phyloP scores from a whole-genome alignment of 345 rosid species.

The Boechera divaricarpa region DNA sequence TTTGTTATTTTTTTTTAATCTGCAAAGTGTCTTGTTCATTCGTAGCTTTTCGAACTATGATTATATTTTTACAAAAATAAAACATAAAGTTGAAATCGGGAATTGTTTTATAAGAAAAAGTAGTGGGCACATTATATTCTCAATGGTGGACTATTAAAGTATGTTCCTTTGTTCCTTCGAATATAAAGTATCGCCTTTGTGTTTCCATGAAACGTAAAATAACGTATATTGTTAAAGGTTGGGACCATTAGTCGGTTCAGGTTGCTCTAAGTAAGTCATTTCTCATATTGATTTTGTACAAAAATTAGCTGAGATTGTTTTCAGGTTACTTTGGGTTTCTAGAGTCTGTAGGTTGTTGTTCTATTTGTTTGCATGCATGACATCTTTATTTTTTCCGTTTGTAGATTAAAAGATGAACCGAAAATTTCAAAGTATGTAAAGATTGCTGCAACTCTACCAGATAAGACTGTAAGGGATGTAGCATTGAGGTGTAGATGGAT shows the following conservation, averaged over 20 bases:
- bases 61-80: not conserved
- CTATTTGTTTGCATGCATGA: constrained; percentile 7
- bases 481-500: constrained; percentile 96
- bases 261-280: not conserved
- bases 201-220: constrained; percentile 20
- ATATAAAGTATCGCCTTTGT: constrained; percentile 36
- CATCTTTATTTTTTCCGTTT: not conserved
- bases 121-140: constrained; percentile 43
- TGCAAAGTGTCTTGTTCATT: constrained; percentile 25
- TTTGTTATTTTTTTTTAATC: not conserved
- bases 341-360: constrained; percentile 9
- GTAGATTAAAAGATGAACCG: constrained; percentile 75
- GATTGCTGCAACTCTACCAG: constrained; percentile 81
- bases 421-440: constrained; percentile 82
- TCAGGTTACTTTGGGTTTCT: not conserved
- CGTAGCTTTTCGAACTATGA: constrained; percentile 34
- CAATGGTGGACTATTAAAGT: constrained; percentile 44
- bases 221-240: not conserved
- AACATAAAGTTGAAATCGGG: constrained; percentile 14
- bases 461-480: constrained; percentile 95
- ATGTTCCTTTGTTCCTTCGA: constrained; percentile 38
- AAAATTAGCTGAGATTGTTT: not conserved
- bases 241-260: constrained; percentile 24
- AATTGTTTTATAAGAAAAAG: constrained; percentile 26
- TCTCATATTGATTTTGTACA: not conserved